phyloP scores from a whole-genome alignment of 306 rosid genomes.

The Hippophae rhamnoides region DNA sequence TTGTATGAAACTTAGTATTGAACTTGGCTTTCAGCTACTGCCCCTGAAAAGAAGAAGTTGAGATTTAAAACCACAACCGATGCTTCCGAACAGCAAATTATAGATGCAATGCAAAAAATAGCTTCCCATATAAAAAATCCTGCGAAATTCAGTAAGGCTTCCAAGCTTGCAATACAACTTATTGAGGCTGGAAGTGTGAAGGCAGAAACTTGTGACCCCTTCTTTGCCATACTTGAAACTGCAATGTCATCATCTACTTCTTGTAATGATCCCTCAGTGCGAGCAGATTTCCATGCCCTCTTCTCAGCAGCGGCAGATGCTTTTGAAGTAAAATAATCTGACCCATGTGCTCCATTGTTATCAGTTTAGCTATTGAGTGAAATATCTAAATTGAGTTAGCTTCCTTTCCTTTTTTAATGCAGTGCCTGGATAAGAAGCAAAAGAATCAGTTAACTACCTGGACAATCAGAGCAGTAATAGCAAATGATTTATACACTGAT shows the following conservation, averaged over 20 bases:
- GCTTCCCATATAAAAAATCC: conserved; percentile 80
- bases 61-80: conserved; percentile 78
- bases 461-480: conserved; percentile 59
- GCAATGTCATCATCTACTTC: conserved; percentile 58
- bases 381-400: conserved; percentile 8
- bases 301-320: conserved; percentile 55
- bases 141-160: conserved; percentile 69
- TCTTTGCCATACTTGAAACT: conserved; percentile 64
- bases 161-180: conserved; percentile 82
- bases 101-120: conserved; percentile 89
- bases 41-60: conserved; percentile 52
- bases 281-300: conserved; percentile 62
- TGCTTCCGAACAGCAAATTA: conserved; percentile 77
- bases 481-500: conserved; percentile 71
- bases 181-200: conserved; percentile 89
- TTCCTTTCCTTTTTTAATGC: conserved; percentile 7
- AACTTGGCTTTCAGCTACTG: conserved; percentile 32
- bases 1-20: conserved; percentile 10
- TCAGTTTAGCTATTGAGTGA: not conserved
- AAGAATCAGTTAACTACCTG: conserved; percentile 58
- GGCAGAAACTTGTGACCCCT: conserved; percentile 51
- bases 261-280: conserved; percentile 71
- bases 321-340: conserved; percentile 41
- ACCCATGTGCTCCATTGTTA: not conserved
- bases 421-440: conserved; percentile 73